phyloP scores from a whole-genome alignment of 176 grass and related monocot genomes.

The Zoysia pacifica region DNA sequence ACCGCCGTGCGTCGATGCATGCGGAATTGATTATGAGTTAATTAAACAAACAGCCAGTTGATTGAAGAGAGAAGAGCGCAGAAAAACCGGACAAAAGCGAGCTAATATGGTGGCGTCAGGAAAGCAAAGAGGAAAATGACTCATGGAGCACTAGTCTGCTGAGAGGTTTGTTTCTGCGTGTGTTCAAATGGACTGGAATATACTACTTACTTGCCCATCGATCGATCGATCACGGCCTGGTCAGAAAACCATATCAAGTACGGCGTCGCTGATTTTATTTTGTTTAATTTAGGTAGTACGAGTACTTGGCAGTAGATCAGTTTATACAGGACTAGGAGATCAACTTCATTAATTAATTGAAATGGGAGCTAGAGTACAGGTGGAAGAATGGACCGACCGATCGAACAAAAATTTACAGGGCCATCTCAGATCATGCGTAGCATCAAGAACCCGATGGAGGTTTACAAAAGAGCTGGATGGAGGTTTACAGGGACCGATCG shows the following conservation, averaged over 20 bases:
- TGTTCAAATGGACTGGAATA: slow-evolving; percentile 4
- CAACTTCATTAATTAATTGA: not conserved
- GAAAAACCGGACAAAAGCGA: too few relatives aligned
- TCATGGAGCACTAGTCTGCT: slow-evolving; percentile 44
- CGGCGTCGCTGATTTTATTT: not conserved
- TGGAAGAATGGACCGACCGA: slow-evolving; percentile 31
- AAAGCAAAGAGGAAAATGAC: slow-evolving; percentile 37
- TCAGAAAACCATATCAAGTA: slow-evolving; percentile 37
- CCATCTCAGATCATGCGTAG: slow-evolving; percentile 40
- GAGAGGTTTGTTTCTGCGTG: not conserved
- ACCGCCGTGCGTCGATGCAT: slow-evolving; percentile 28
- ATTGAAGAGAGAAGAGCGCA: not conserved
- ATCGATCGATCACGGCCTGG: not conserved
- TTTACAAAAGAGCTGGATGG: slow-evolving; percentile 31
- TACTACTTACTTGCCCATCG: not conserved
- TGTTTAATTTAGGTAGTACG: not conserved
- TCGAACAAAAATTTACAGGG: slow-evolving; percentile 50
- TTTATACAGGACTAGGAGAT: not conserved
- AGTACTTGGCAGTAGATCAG: not conserved
- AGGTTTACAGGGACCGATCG: too few relatives aligned
- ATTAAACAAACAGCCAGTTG: not conserved
- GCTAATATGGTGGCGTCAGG: too few relatives aligned
- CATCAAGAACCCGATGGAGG: slow-evolving; percentile 38
- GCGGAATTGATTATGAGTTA: slow-evolving; percentile 12
- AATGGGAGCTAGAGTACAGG: not conserved